Evolutionary conservation across 345 rosid species (phyloP).

Genomic region (Lepidium didymum): DNA sequence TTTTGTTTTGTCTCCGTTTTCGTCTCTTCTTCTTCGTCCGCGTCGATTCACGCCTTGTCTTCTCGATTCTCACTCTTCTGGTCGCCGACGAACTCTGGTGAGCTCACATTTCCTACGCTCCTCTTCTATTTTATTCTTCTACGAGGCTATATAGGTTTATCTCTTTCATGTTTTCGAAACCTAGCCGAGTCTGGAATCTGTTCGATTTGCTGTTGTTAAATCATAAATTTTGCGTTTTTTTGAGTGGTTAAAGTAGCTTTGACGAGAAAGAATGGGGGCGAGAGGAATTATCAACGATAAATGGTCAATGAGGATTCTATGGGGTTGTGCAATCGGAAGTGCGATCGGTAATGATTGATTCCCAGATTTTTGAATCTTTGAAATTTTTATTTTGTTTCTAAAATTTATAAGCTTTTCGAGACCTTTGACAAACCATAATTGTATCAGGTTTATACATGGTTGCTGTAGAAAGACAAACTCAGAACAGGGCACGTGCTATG

Average conservation of each 20-base stretch:
- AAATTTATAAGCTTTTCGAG: background rate
- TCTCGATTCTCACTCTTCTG: background rate
- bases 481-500: conserved; percentile 56
- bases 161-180: background rate
- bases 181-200: background rate
- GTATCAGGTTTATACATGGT: conserved; percentile 77
- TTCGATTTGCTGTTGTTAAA: background rate
- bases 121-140: background rate
- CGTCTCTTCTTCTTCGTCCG: background rate
- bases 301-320: conserved; percentile 74
- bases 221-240: background rate
- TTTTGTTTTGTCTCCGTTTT: background rate
- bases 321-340: conserved; percentile 71
- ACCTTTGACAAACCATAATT: background rate
- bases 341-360: conserved; percentile 36
- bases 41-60: background rate
- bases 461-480: conserved; percentile 66
- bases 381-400: background rate
- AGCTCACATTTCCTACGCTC: background rate
- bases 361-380: background rate
- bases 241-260: conserved; percentile 2
- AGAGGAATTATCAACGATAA: conserved; percentile 60
- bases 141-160: background rate
- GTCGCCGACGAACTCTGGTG: conserved; percentile 12
- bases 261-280: conserved; percentile 11